Percentiles rank a stretch among this genome's conserved stretches.
Conservation (phyloP, 306 rosid species). For the Neltuma alba region DNA sequence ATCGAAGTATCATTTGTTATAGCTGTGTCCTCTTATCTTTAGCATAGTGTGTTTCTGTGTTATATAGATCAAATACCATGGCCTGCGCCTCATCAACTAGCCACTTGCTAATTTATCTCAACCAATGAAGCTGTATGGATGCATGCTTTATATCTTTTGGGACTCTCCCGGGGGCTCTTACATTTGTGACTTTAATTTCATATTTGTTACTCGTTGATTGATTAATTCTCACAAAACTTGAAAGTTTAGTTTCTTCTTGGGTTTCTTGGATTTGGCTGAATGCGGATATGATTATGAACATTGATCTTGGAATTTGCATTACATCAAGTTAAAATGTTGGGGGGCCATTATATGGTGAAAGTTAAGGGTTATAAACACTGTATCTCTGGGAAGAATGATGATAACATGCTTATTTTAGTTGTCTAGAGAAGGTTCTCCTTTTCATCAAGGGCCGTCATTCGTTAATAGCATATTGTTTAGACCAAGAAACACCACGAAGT, state of each 20-base stretch:
- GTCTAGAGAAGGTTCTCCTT: background rate
- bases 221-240: background rate
- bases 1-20: no score
- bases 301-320: background rate
- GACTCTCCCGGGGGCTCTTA: background rate
- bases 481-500: background rate
- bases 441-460: background rate
- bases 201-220: background rate
- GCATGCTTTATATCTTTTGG: background rate
- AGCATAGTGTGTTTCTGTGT: no score
- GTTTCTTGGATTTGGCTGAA: background rate
- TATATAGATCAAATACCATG: background rate
- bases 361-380: background rate
- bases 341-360: background rate
- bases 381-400: no score
- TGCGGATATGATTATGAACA: background rate
- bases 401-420: background rate
- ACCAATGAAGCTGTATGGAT: background rate
- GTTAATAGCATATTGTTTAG: background rate
- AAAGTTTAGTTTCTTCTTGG: conserved; percentile 11
- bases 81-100: background rate
- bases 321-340: background rate
- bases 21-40: no score
- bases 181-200: background rate
- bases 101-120: background rate